Evolutionary conservation across 306 rosid species (phyloP).

Genomic region (Malus sieversii): DNA sequence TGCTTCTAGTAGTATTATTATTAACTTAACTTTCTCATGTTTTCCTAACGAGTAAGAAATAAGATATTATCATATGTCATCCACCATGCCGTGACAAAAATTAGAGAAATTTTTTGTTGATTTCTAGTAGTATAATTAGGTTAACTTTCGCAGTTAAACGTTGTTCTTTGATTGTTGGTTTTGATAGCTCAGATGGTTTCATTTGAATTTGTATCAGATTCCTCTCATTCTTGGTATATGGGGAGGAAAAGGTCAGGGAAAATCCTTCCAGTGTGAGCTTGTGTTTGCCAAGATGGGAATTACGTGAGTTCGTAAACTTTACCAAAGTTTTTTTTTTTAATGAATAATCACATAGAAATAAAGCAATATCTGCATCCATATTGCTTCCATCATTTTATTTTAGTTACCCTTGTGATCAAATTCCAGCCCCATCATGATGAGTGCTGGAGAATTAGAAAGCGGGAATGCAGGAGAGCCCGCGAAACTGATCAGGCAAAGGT

Average conservation of each 20-base stretch:
- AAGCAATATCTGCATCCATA: not conserved
- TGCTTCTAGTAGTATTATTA: not conserved
- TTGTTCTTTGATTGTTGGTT: not conserved
- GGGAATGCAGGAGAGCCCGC: slow-evolving; percentile 54
- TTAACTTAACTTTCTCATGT: not conserved
- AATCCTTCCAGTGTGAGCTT: slow-evolving; percentile 51
- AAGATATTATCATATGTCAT: not conserved
- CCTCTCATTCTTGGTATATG: slow-evolving; percentile 43
- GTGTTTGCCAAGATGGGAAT: slow-evolving; percentile 49
- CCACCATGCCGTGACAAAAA: not conserved
- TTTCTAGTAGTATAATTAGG: not conserved
- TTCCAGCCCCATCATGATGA: slow-evolving; percentile 48
- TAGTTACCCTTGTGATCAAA: not conserved
- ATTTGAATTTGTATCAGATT: slow-evolving; percentile 10
- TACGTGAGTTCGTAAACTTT: slow-evolving; percentile 20
- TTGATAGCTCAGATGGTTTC: not conserved
- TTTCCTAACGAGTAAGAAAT: not conserved
- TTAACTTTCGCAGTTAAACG: not conserved
- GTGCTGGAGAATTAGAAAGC: slow-evolving; percentile 47
- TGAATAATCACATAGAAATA: not conserved
- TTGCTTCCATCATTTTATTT: not conserved
- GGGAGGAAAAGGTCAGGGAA: slow-evolving; percentile 54
- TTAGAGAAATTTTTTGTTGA: not conserved
- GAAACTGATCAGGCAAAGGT: slow-evolving; percentile 39
- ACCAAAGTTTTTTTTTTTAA: not conserved